Evolutionary conservation across 306 rosid species (phyloP), one percentile per base, ranked within the genome.

Genomic region (Cercis canadensis): DNA sequence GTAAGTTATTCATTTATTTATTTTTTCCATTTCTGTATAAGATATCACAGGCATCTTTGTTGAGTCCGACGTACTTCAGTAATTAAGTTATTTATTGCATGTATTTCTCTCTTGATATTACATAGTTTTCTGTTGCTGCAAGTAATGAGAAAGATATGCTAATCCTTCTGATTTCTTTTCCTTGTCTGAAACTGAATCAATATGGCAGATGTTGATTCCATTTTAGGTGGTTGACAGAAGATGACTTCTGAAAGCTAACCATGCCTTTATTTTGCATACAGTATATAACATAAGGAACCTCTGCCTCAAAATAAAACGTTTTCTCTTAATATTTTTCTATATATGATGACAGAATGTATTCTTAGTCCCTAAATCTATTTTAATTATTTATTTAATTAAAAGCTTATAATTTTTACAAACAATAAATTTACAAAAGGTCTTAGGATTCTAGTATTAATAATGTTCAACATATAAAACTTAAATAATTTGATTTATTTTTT

Each of bases 1-100:
- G 97, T 94, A 82, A 61, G 94, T 52, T 75, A 71, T 51, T 52
- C 68, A 14, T 75, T 72, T 39, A 47, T 70, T 57, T 65, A 57
- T 34, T 65, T 34, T 46, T 60, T 17, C 66, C 31, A 62, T 45
- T 66, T 36, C 12, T 18, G 53, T 57, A 11, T 31, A 69, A 37
- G 65, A 62, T 47, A 57, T 69, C 57, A 15, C n/a, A 3, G 5
- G 4, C 51, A 65, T 65, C 45, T 75, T 52, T 58, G 36, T 52
- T 59, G 50, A 39, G 58, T 46, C 50, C 29, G 58, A 65, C 51
- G 17, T 57, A 15, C 13, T 50, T 44, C 40, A 11, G 31, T 64
- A 32, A 32, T 31, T 52, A 39, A 34, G 37, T 24, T 62, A 24
- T 50, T 32, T 47, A 37, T 67, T 36, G 66, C 54, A 51, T 50